These are phyloP conservation scores for Nicotiana paniculata DNA, from an alignment of 257 asterid genomes.

Conservation along the genomic window DNA sequence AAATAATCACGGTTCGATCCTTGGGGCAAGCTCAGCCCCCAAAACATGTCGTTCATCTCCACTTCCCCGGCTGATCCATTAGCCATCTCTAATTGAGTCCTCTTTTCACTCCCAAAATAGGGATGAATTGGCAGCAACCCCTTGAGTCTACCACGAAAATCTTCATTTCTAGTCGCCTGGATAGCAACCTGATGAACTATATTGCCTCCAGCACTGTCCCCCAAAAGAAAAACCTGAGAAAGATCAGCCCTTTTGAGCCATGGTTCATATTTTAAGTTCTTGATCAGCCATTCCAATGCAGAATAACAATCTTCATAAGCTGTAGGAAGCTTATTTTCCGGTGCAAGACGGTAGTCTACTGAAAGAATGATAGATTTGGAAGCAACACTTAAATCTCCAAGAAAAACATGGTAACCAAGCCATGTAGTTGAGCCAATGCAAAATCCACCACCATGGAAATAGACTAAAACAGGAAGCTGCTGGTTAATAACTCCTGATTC, in stretches of 20 bases:
- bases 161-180: background rate
- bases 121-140: constrained; percentile 68
- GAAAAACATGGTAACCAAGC: constrained; percentile 62
- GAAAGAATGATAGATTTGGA: constrained; percentile 48
- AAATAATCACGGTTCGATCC: constrained; percentile 47
- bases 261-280: constrained; percentile 22
- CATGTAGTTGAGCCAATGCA: constrained; percentile 79
- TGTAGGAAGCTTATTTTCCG: constrained; percentile 67
- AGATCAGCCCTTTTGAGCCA: constrained; percentile 49
- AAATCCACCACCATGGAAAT: constrained; percentile 92
- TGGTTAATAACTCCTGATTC: background rate
- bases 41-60: constrained; percentile 59
- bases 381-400: constrained; percentile 42
- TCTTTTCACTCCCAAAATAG: constrained; percentile 50
- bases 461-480: constrained; percentile 42
- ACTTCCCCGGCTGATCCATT: constrained; percentile 33
- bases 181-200: constrained; percentile 61
- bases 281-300: constrained; percentile 49
- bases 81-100: constrained; percentile 47
- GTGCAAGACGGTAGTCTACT: constrained; percentile 77
- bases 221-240: constrained; percentile 46
- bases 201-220: constrained; percentile 86
- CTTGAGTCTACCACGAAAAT: constrained; percentile 19
- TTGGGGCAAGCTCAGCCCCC: constrained; percentile 69
- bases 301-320: constrained; percentile 57